Base-by-base conservation (phyloP, 75 land plant species). In the Cupressus sempervirens region DNA sequence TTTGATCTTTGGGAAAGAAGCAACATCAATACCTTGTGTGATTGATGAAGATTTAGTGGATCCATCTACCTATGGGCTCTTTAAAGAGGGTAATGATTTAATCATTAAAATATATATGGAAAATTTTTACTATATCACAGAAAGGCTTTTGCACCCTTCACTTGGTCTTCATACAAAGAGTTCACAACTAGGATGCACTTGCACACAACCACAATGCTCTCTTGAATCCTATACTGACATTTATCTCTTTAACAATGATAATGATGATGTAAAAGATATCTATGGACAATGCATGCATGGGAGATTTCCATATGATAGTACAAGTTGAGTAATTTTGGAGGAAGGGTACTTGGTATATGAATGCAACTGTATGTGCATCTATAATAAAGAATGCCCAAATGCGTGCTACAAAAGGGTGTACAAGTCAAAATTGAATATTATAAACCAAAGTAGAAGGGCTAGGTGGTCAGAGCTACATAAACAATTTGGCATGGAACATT, bases 1-100 rank as follows among this genome's bases (percentile, higher is more conserved):
- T 91, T 84, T 96, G 80, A 98, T 98, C 84, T 94, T 90, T 86
- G 99, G 99, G 81, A 83, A 85, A 84, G 99, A 98, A 91, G 53
- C 87, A 84, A 84, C 92, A 77, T 94, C 97, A 9, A 88, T 98
- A 53, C 87, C 92, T 43, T 98, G 98, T 90, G 93, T 98, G 70
- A 83, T 92, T 14, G 99, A 98, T 88, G 90, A 88, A 62, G 87
- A 91, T 73, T 74, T 86, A 43, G 83, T 88, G 81, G 89, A 91
- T 88, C 91, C 91, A 18, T 85, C 90, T 56, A 83, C 88, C 18
- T 83, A 83, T 82, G 86, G 83, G 4, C 75, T 83, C 65, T 86
- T 88, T 73, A 83, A 79, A 30, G 89, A 90, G 70, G 75, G 84
- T 36, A 87, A 89, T 86, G 80, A 68, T 13, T 20, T 80, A 56